Evolutionary conservation across 306 rosid species (phyloP).

Genomic region (Cicer cuneatum): DNA sequence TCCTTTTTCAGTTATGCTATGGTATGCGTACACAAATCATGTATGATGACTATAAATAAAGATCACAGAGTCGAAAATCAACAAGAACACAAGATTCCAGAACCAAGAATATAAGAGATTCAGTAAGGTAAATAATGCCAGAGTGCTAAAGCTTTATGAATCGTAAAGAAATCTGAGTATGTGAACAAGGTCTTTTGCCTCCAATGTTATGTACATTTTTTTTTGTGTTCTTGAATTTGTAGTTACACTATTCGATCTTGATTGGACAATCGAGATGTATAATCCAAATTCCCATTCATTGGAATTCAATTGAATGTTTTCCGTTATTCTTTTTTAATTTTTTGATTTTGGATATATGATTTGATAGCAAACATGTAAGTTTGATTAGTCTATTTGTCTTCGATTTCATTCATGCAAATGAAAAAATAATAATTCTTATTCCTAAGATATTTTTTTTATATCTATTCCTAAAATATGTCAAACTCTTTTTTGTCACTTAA

Average conservation of each 20-base stretch:
- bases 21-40: neutral
- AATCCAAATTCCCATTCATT: neutral
- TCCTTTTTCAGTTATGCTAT: neutral
- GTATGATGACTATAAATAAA: neutral
- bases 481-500: no score
- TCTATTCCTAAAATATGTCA: no score
- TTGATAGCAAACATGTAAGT: neutral
- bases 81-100: conserved; percentile 28
- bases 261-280: no score
- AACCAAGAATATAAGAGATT: conserved; percentile 28
- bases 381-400: neutral
- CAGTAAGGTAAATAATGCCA: conserved; percentile 12
- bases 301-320: neutral
- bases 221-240: neutral
- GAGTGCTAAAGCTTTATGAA: conserved; percentile 32
- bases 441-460: no score
- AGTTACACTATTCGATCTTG: no score
- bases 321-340: neutral
- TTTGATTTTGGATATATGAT: neutral
- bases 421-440: no score
- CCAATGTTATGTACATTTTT: neutral
- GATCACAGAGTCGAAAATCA: neutral
- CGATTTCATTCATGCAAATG: neutral
- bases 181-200: conserved; percentile 18
- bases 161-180: conserved; percentile 21